Evolutionary conservation across 805 yeast species (phyloP).

Genomic region (Saturnispora serradocipensis): DNA sequence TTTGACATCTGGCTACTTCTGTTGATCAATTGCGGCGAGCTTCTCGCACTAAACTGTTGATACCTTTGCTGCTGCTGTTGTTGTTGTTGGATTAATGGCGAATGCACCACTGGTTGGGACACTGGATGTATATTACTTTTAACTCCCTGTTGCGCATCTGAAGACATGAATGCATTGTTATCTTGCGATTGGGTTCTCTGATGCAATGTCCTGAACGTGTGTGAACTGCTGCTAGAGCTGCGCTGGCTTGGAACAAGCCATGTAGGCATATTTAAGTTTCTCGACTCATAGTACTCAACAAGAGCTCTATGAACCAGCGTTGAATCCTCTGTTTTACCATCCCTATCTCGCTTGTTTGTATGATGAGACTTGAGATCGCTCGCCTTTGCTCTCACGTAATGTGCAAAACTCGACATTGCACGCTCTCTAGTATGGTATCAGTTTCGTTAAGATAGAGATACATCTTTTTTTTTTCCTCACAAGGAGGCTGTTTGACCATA

Average conservation of each 20-base stretch:
- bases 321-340: conserved; percentile 26
- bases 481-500: neutral
- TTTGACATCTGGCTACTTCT: neutral
- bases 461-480: neutral
- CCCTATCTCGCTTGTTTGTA: conserved; percentile 26
- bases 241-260: conserved; percentile 18
- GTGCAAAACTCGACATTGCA: conserved; percentile 1
- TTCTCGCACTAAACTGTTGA: neutral
- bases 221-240: neutral
- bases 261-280: conserved; percentile 19
- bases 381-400: conserved; percentile 4
- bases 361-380: conserved; percentile 2
- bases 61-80: neutral
- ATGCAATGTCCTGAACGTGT: neutral
- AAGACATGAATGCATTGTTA: neutral
- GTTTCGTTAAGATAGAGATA: neutral
- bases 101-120: neutral
- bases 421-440: neutral
- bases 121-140: neutral
- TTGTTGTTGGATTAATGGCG: neutral
- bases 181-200: neutral
- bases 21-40: neutral
- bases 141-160: neutral
- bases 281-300: conserved; percentile 20
- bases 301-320: conserved; percentile 28